phyloP scores from a whole-genome alignment of 345 rosid species.

The Noccaea bulbosa region DNA sequence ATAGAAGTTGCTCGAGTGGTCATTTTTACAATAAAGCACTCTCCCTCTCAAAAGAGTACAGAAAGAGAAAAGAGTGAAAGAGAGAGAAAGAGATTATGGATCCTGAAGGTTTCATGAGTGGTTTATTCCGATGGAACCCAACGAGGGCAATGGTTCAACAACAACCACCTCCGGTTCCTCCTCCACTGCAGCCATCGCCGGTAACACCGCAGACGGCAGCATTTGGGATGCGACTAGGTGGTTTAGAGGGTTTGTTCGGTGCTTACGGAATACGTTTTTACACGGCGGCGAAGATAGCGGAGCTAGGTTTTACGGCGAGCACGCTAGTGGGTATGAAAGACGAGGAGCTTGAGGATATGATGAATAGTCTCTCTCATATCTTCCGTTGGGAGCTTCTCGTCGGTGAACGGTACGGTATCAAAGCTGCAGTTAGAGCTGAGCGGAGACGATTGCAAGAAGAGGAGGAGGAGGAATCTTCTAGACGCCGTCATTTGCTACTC shows the following conservation, averaged over 20 bases:
- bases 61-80: conserved; percentile 8
- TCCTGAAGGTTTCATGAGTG: conserved; percentile 76
- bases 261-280: conserved; percentile 80
- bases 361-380: conserved; percentile 87
- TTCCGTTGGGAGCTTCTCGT: conserved; percentile 93
- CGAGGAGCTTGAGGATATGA: conserved; percentile 98
- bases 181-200: conserved; percentile 36
- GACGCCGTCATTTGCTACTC: conserved; percentile 51
- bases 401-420: conserved; percentile 91
- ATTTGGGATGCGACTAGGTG: conserved; percentile 56
- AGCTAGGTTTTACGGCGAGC: conserved; percentile 90
- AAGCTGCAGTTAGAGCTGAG: conserved; percentile 94
- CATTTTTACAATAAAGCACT: conserved; percentile 37
- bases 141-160: conserved; percentile 48
- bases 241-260: conserved; percentile 80
- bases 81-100: conserved; percentile 51
- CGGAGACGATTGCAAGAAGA: conserved; percentile 59
- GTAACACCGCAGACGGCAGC: conserved; percentile 43
- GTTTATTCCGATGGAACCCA: conserved; percentile 85
- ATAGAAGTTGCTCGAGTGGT: conserved; percentile 36
- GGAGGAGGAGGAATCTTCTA: conserved; percentile 62
- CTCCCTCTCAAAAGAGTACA: conserved; percentile 26
- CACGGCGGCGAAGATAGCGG: conserved; percentile 91
- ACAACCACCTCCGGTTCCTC: conserved; percentile 47
- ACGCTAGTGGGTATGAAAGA: conserved; percentile 93